phyloP scores from a whole-genome alignment of 768 basidiomycete species.

The Suillus alpinus region DNA sequence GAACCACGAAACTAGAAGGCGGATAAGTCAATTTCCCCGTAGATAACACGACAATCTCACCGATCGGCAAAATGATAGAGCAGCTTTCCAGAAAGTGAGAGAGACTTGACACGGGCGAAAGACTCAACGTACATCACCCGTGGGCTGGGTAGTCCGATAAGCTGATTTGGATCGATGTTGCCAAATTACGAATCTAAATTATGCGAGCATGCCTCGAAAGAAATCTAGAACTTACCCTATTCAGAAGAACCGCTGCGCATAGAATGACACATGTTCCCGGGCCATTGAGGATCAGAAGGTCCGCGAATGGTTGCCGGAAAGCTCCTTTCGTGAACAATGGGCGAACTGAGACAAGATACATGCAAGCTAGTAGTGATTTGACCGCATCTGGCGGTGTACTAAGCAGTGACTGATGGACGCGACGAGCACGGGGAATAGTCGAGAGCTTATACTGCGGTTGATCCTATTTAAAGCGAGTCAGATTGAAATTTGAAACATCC shows the following conservation, averaged over 20 bases:
- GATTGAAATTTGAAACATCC: not conserved
- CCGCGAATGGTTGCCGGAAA: slow-evolving; percentile 44
- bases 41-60: slow-evolving; percentile 64
- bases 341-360: slow-evolving; percentile 56
- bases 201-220: not conserved
- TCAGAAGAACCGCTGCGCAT: slow-evolving; percentile 65
- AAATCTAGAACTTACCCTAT: slow-evolving; percentile 51
- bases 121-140: slow-evolving; percentile 87
- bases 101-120: slow-evolving; percentile 78
- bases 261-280: slow-evolving; percentile 91
- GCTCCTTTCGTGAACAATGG: slow-evolving; percentile 39
- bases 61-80: slow-evolving; percentile 80
- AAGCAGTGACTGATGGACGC: slow-evolving; percentile 76
- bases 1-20: slow-evolving; percentile 72
- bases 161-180: slow-evolving; percentile 39
- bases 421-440: slow-evolving; percentile 81
- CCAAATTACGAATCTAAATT: slow-evolving; percentile 2
- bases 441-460: slow-evolving; percentile 46
- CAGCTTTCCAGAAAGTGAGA: slow-evolving; percentile 84
- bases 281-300: slow-evolving; percentile 87
- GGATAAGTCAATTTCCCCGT: slow-evolving; percentile 40
- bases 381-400: slow-evolving; percentile 67
- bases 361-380: slow-evolving; percentile 55
- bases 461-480: not conserved
- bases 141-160: slow-evolving; percentile 72